Evolutionary conservation across 331 rosid species (phyloP), one percentile per base, ranked within the genome.

Genomic region (Quercus phellos): DNA sequence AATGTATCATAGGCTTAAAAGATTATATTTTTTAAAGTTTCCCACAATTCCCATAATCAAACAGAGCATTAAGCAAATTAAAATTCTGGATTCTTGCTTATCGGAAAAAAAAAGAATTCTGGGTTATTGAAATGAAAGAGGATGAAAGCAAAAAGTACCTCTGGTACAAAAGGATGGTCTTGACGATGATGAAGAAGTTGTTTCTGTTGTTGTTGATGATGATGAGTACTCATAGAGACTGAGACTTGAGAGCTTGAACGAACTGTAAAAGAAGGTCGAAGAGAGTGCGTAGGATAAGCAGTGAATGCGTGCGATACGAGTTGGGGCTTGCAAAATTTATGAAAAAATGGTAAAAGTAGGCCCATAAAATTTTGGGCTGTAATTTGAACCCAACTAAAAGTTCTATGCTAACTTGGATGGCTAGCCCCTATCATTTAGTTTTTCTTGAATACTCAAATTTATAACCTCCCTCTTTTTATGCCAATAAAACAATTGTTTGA

Each of bases 131-230:
- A 78, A 22, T 4, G 51, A 9, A 67, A 63, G 54, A 60, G 16
- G 16, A 69, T 14, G 18, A 17, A 68, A 82, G 46, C 4, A 80
- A 43, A 38, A 22, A 38, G 78, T 58, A 90, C 96, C 90, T 89
- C 92, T 1, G 96, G 93, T 32, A 86, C 90, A 78, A 94, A 91
- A 50, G 98, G 96, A 67, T 54, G 83, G 84, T 59, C 86, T 66
- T 29, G 51, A 56, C 38, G 85, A 84, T 24, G 21, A 53, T 10
- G 51, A 46, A 0, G 53, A 11, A 46, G 17, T 12, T 12, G 53
- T 46, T 46, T 11, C 53, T 46, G 53, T 12, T 46, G 53, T 38
- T 38, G 12, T 8, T 8, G 46, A 54, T 43, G 84, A 82, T 19
- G 17, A 32, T 56, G 71, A 51, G 30, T 70, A 24, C 73, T 58